A percentile compares a stretch with the other conserved stretches of the same genome.
These are phyloP conservation scores for Axilococcus clingmanii DNA, from an alignment of 139 green algal species.

Conservation along the genomic window DNA sequence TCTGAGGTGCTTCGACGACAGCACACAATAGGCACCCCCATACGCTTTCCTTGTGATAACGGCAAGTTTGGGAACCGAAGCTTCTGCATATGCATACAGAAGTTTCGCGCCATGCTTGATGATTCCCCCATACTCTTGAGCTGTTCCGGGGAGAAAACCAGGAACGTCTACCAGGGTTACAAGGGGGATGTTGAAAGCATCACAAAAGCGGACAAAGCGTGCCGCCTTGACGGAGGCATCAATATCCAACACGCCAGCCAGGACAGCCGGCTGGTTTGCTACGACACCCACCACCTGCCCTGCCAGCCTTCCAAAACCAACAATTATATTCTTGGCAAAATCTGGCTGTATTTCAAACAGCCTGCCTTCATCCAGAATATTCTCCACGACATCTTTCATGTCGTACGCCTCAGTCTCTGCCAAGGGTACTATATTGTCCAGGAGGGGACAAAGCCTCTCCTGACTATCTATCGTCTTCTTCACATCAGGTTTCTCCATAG, in stretches of 20 bases:
- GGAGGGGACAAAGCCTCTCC: constrained; percentile 15
- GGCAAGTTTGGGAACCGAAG: constrained; percentile 57
- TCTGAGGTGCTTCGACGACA: constrained; percentile 50
- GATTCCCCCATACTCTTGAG: constrained; percentile 49
- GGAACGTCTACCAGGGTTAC: constrained; percentile 63
- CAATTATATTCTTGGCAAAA: constrained; percentile 53
- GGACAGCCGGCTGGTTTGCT: constrained; percentile 53
- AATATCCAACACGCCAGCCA: constrained; percentile 63
- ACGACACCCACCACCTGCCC: constrained; percentile 53
- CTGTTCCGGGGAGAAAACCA: constrained; percentile 53
- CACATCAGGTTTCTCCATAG: constrained; percentile 1
- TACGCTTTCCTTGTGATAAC: constrained; percentile 66
- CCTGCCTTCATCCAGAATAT: constrained; percentile 45
- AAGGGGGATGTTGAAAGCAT: constrained; percentile 59
- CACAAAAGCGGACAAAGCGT: constrained; percentile 67
- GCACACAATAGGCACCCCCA: constrained; percentile 54
- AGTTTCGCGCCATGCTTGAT: constrained; percentile 65
- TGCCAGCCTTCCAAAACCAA: constrained; percentile 47
- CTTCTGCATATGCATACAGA: constrained; percentile 61
- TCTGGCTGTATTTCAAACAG: constrained; percentile 54
- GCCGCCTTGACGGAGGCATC: constrained; percentile 54
- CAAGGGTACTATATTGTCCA: constrained; percentile 38
- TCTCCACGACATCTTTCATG: constrained; percentile 39
- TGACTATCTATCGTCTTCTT: constrained; percentile 11
- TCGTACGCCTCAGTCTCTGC: constrained; percentile 35